phyloP scores from a whole-genome alignment of 352 stramenopile genomes.

The Globisporangium emineosum region DNA sequence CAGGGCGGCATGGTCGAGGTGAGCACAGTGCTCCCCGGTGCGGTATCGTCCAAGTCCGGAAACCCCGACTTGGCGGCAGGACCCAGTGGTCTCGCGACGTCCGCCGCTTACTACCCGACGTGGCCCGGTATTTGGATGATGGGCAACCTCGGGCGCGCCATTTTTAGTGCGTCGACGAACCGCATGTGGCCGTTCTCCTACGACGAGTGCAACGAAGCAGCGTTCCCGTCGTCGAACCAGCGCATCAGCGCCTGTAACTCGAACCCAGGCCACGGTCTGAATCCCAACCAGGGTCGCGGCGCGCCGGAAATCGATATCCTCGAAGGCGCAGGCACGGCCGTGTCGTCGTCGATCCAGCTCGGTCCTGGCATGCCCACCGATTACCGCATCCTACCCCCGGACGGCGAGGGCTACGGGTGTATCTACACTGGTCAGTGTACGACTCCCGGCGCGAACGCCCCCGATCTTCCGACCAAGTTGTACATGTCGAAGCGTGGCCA shows the following conservation, averaged over 20 bases:
- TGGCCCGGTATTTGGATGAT: slow-evolving; percentile 96
- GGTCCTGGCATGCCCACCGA: slow-evolving; percentile 59
- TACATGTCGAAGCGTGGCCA: slow-evolving; percentile 48
- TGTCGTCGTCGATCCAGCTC: slow-evolving; percentile 91
- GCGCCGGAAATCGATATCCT: slow-evolving; percentile 96
- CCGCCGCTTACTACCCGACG: slow-evolving; percentile 66
- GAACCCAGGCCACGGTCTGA: slow-evolving; percentile 89
- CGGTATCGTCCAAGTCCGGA: slow-evolving; percentile 35
- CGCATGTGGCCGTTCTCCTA: slow-evolving; percentile 97
- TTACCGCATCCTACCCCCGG: slow-evolving; percentile 32
- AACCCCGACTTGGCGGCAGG: slow-evolving; percentile 49
- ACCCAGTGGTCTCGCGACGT: slow-evolving; percentile 47
- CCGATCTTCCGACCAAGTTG: slow-evolving; percentile 33
- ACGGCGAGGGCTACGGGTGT: slow-evolving; percentile 21
- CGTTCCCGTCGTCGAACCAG: slow-evolving; percentile 67
- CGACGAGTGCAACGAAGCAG: slow-evolving; percentile 82
- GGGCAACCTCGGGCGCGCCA: slow-evolving; percentile 94
- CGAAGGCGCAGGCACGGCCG: slow-evolving; percentile 76
- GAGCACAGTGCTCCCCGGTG: slow-evolving; percentile 82
- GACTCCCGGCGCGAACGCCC: slow-evolving; percentile 40
- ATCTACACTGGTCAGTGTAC: slow-evolving; percentile 40
- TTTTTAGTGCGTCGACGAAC: slow-evolving; percentile 92
- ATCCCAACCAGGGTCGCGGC: slow-evolving; percentile 86
- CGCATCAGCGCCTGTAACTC: slow-evolving; percentile 88
- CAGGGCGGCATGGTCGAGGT: slow-evolving; percentile 93